Base-by-base conservation (phyloP, 306 rosid genomes). In the Cucurbita argyrosperma region DNA sequence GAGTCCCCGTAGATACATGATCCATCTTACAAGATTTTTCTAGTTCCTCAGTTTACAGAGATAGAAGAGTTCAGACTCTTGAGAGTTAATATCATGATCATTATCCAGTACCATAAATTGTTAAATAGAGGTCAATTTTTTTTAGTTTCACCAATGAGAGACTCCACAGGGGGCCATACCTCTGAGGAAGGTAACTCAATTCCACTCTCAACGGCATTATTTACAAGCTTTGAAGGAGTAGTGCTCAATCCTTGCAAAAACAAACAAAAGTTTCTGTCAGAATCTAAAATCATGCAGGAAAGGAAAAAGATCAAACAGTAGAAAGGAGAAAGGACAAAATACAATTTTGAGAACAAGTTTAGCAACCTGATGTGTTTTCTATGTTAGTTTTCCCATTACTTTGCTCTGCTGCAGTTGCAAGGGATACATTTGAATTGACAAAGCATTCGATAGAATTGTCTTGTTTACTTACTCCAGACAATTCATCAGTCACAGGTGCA, bases 321-420 rank as follows among this genome's bases (percentile, higher is more conserved):
- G 37, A 57, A 53, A 49, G 58, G 57, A 61, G 73, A 46, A 69
- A 47, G 76, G 43, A 51, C 43, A 51, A 74, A 39, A 51, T 50
- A 71, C 76, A 79, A 40, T 60, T 46, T 12, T 55, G 75, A 59
- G 59, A 58, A 61, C 35, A 79, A 47, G 51, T 43, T 49, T 38
- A 4, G 40, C 86, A 79, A 91, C 97, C 99, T 87, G 96, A 84
- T 76, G 88, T 75, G 71, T 82, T 84, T 69, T 91, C 92, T 78
- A 65, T 61, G 76, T 86, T 83, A 18, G 84, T 67, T 78, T 80
- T 86, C 78, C 90, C 96, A 83, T 83, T 91, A 80, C 74, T 84
- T 77, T 79, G 91, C 77, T 88, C 95, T 77, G 72, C 76, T 68
- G 78, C 89, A 79, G 87, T 74, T 64, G 92, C 79, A 68, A 80